Base-by-base conservation (phyloP, 2,329 filamentous ascomycete genomes). In the Fusarium floridanum region DNA sequence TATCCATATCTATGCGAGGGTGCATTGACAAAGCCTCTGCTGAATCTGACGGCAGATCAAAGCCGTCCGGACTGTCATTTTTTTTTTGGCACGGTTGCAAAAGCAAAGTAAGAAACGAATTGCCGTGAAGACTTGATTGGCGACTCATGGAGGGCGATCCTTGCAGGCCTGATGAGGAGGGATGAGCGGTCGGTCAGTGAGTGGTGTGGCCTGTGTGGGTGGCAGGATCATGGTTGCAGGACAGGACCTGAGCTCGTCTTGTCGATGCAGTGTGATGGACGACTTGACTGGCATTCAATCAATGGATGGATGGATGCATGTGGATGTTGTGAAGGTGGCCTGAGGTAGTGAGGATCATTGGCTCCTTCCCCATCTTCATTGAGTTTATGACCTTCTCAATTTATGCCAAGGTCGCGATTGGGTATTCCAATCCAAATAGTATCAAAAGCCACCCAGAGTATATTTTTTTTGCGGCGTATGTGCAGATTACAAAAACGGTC, bases 1-100 rank as follows among this genome's bases (percentile, higher is more conserved):
- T 48, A 48, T 55, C 74, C 68, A 69, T 48, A 48, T 55, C 27
- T n/a, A 32, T 55, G 48, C 27, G 27, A 61, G 43, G 61, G 60
- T 61, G 59, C 70, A 57, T 48, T 48, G 63, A 60, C 63, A 55
- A 34, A 39, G 48, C 24, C 29, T 29, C 27, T 62, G 41, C 29
- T 66, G 67, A 70, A 68, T 50, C 62, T 53, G 29, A 48, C 16
- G 62, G 37, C 53, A 69, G 60, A 66, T 70, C 61, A 57, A 56
- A 37, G 27, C 24, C 53, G 53, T 48, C 34, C 29, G 55, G 56
- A 63, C 66, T 27, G 59, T 67, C 59, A 53, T 24, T 24, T 24
- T 64, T 24, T 24, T 24, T 64, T 67, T 29, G 70, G 60, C 55
- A 55, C 37, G 36, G 39, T 39, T 34, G 29, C 34, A 56, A 61